Evolutionary conservation across 352 stramenopile species (phyloP), one percentile per base, ranked within the genome.

Genomic region (Pythium volutum): DNA sequence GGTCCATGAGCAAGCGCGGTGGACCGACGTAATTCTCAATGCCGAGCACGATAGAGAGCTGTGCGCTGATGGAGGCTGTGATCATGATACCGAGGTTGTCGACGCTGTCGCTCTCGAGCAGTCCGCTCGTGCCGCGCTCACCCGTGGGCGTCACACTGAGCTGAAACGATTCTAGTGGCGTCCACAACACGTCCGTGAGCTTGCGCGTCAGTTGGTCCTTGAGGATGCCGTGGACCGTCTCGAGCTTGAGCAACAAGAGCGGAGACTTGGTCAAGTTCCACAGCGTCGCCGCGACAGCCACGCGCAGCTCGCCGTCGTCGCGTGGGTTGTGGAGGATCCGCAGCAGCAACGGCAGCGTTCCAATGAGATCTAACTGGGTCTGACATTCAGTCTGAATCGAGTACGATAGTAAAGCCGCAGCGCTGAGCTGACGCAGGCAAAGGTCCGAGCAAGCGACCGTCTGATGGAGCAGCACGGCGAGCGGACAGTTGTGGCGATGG

Each of bases 251-350:
- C 26, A 89, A 41, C 5, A 92, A 41, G 23, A 79, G 59, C 4
- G 77, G 79, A 6, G 79, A 79, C 52, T 92, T 92, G 55, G 64
- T 77, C 46, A 90, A 55, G 61, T 89, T 90, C 83, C 83, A 92
- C 20, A 89, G 69, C 15, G 63, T 76, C 12, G 71, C 75, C 7
- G 79, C 80, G 3, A 76, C 69, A 39, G 79, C 88, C 7, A 81
- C 62, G 5, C 60, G 58, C 5, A 87, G 54, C n/a, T 89, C 73
- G 61, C 52, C 70, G 34, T 83, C 74, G 18, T 67, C 48, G 5
- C 45, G 36, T 10, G 42, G 54, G 25, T 62, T 59, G 27, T 87
- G 69, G 8, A 90, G 68, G 5, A 89, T 55, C 3, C 60, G 71
- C 15, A 90, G 60, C 3, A 92, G 69, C 15, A 79, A 52, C 2